phyloP scores from a whole-genome alignment of 129 eudicot genomes.

The Tanacetum coccineum region DNA sequence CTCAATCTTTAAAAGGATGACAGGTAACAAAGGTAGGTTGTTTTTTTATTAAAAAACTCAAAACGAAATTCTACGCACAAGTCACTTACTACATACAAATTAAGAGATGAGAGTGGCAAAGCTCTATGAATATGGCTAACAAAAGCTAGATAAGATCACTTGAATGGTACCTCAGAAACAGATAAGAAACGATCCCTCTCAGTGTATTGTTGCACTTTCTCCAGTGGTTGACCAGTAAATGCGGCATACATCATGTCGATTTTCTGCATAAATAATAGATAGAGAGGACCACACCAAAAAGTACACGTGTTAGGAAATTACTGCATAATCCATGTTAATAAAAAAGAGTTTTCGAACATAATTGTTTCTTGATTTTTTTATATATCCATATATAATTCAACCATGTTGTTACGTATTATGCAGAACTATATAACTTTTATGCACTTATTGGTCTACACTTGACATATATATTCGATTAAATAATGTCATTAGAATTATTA shows the following conservation, averaged over 20 bases:
- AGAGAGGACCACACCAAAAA: background rate
- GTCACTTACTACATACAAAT: background rate
- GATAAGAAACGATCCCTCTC: conserved; percentile 86
- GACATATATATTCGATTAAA: background rate
- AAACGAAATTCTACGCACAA: background rate
- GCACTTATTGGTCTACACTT: background rate
- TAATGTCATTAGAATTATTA: background rate
- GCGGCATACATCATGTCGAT: conserved; percentile 80
- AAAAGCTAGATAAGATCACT: background rate
- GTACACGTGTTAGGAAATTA: background rate
- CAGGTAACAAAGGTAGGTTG: no score
- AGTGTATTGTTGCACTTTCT: conserved; percentile 68
- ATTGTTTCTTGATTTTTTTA: no score
- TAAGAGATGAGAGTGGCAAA: background rate
- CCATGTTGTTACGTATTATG: background rate
- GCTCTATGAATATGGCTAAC: background rate
- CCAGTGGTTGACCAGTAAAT: conserved; percentile 86
- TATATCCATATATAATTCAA: background rate
- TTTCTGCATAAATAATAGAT: conserved; percentile 15
- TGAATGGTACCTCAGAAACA: conserved; percentile 61
- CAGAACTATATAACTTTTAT: background rate
- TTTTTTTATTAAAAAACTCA: no score
- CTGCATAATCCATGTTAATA: background rate
- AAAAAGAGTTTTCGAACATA: background rate
- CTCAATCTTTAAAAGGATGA: no score